Conservation (phyloP, 2,329 filamentous ascomycete species). For the Aspergillus fischeri region DNA sequence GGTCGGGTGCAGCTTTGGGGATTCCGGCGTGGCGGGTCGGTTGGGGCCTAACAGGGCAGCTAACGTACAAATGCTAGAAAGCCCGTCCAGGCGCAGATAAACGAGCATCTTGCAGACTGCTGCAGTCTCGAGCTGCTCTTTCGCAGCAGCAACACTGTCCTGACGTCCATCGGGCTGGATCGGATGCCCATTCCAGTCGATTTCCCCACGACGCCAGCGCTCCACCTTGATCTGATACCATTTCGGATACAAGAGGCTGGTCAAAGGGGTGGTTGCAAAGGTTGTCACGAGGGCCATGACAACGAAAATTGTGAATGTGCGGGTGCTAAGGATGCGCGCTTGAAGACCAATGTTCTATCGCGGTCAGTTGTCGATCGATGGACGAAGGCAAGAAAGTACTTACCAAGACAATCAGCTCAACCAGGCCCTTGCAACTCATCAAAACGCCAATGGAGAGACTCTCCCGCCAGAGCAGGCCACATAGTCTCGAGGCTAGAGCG, state of each 20-base stretch:
- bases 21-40: conserved; percentile 32
- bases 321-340: conserved; percentile 71
- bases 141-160: conserved; percentile 36
- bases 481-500: conserved; percentile 69
- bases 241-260: conserved; percentile 67
- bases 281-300: conserved; percentile 90
- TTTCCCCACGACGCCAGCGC: conserved; percentile 76
- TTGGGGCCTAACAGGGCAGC: conserved; percentile 70
- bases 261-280: conserved; percentile 75
- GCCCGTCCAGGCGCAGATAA: conserved; percentile 78
- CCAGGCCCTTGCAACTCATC: conserved; percentile 96
- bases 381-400: conserved; percentile 24
- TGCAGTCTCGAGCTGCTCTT: conserved; percentile 48
- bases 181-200: conserved; percentile 75
- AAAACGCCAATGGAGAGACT: conserved; percentile 80
- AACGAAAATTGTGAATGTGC: conserved; percentile 90
- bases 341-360: conserved; percentile 73
- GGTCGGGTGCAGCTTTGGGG: conserved; percentile 29
- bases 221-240: conserved; percentile 72
- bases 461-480: conserved; percentile 83
- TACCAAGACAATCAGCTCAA: conserved; percentile 91
- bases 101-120: conserved; percentile 66
- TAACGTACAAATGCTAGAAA: conserved; percentile 76
- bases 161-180: conserved; percentile 42
- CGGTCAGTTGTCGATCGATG: background rate